Conservation (phyloP, 495 filamentous ascomycete species). For the Tetracladium marchalianum region DNA sequence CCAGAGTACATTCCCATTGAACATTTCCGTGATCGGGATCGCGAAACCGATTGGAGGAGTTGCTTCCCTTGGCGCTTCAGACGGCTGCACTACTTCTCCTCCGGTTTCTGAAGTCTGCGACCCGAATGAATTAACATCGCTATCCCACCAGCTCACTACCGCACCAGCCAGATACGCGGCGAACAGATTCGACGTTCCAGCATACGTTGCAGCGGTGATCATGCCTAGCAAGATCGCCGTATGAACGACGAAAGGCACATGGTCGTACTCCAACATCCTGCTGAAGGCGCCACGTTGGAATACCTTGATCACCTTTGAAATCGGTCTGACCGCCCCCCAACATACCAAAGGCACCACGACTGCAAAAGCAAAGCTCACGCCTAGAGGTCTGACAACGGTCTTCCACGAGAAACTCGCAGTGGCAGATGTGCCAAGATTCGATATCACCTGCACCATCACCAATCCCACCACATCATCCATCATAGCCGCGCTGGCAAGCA, state of each 20-base stretch:
- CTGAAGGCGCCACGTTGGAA: neutral
- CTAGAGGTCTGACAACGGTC: conserved; percentile 21
- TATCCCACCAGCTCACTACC: conserved; percentile 44
- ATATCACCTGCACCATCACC: conserved; percentile 59
- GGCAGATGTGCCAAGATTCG: conserved; percentile 27
- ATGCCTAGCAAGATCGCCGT: conserved; percentile 36
- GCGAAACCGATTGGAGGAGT: conserved; percentile 60
- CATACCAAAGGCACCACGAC: conserved; percentile 11
- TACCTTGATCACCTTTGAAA: neutral
- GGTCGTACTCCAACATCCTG: neutral
- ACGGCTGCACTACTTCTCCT: conserved; percentile 14
- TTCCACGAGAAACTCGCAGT: neutral
- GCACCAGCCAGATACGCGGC: conserved; percentile 61
- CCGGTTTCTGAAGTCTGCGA: neutral
- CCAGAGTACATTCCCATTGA: conserved; percentile 53
- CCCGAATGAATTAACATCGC: conserved; percentile 10
- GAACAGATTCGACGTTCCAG: conserved; percentile 60
- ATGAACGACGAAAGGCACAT: conserved; percentile 8
- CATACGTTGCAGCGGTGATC: conserved; percentile 49
- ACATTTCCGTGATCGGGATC: conserved; percentile 65
- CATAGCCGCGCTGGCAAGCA: conserved; percentile 65
- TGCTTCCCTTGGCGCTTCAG: neutral
- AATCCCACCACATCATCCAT: conserved; percentile 76
- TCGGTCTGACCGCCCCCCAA: conserved; percentile 14
- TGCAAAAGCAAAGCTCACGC: conserved; percentile 20